A percentile compares a stretch with the other conserved stretches of the same genome.
These are phyloP conservation scores for Phytophthora capsici DNA, from an alignment of 352 stramenopile species.

Conservation along the genomic window DNA sequence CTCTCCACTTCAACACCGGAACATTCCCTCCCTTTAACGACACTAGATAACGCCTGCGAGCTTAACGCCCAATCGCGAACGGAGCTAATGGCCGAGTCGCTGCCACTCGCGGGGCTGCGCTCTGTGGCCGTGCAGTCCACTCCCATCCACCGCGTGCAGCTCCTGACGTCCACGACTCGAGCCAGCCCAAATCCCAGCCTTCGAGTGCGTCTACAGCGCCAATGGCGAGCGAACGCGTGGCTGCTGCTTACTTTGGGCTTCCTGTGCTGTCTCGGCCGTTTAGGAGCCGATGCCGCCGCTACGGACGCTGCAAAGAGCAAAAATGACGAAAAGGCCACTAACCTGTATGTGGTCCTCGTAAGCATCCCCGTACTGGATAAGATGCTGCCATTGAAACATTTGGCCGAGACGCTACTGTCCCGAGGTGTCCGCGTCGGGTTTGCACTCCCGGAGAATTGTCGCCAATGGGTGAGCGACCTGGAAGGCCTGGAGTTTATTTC, in stretches of 20 bases:
- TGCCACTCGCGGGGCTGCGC: constrained; percentile 40
- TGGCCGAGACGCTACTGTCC: constrained; percentile 75
- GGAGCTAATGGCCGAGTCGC: constrained; percentile 25
- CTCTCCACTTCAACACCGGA: background rate
- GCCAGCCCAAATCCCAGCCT: constrained; percentile 10
- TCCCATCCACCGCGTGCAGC: constrained; percentile 49
- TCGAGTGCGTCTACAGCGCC: constrained; percentile 21
- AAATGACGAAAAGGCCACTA: constrained; percentile 11
- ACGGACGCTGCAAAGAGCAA: constrained; percentile 19
- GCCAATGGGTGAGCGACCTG: constrained; percentile 79
- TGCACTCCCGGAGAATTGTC: constrained; percentile 81
- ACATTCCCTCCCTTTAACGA: background rate
- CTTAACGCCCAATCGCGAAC: background rate
- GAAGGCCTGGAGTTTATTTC: constrained; percentile 84
- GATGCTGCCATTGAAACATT: constrained; percentile 80
- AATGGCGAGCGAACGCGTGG: constrained; percentile 47
- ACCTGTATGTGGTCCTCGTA: constrained; percentile 85
- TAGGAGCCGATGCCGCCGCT: constrained; percentile 18
- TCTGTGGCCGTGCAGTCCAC: constrained; percentile 64
- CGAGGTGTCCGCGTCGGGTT: constrained; percentile 82
- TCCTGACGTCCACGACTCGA: constrained; percentile 17
- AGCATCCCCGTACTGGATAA: constrained; percentile 87
- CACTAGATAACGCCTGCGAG: background rate
- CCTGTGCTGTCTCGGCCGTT: constrained; percentile 24
- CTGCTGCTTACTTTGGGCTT: constrained; percentile 38